Evolutionary conservation across 2,329 filamentous ascomycete genomes (phyloP).

Genomic region (Beauveria brongniartii): DNA sequence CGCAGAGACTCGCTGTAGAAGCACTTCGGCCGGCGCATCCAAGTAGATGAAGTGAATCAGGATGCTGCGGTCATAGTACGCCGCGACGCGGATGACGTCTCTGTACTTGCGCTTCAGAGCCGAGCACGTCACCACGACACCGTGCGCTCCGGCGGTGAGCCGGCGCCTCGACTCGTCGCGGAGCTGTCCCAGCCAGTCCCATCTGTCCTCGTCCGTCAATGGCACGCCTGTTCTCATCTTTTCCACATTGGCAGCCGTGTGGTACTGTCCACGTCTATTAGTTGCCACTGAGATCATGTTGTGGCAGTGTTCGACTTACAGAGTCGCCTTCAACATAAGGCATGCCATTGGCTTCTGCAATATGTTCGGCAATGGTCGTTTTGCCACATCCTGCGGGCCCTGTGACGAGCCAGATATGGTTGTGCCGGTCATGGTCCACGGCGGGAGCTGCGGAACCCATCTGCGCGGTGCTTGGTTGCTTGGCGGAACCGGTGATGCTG

Average conservation of each 20-base stretch:
- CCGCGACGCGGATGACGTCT: constrained; percentile 77
- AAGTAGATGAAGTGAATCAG: constrained; percentile 90
- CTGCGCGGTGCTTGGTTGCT: constrained; percentile 13
- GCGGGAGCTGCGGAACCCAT: constrained; percentile 11
- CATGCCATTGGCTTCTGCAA: constrained; percentile 53
- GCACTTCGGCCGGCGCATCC: constrained; percentile 63
- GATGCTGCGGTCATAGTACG: constrained; percentile 65
- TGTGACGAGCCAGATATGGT: constrained; percentile 75
- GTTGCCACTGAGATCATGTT: constrained; percentile 11
- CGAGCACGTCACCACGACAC: constrained; percentile 93
- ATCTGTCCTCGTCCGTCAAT: constrained; percentile 85
- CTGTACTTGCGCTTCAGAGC: constrained; percentile 96
- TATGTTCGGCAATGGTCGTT: constrained; percentile 61
- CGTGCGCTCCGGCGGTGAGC: constrained; percentile 49
- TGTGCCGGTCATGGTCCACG: constrained; percentile 24
- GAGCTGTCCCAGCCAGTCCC: constrained; percentile 87
- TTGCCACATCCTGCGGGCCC: constrained; percentile 75
- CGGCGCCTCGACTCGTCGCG: constrained; percentile 58
- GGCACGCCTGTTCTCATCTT: constrained; percentile 85
- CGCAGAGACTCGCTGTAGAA: constrained; percentile 65
- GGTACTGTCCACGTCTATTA: constrained; percentile 47
- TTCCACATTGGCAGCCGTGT: constrained; percentile 69
- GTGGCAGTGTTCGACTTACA: constrained; percentile 43
- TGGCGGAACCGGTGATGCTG: constrained; percentile 21
- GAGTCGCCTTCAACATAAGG: constrained; percentile 74